Evolutionary conservation across 2,329 filamentous ascomycete genomes (phyloP).

Genomic region (Alternaria viburni): DNA sequence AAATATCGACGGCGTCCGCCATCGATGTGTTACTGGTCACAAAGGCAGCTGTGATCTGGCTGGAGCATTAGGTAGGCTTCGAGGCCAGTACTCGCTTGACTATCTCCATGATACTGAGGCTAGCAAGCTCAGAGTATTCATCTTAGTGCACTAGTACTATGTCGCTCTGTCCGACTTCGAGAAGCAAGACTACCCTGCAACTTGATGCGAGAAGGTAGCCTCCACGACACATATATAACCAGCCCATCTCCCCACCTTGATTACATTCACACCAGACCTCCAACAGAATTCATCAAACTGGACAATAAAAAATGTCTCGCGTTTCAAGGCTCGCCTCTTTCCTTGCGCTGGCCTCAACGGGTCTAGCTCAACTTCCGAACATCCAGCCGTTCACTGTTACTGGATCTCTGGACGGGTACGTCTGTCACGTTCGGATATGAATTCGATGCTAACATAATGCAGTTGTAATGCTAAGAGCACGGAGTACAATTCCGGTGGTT

Average conservation of each 20-base stretch:
- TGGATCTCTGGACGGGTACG: conserved; percentile 39
- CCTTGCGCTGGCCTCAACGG: conserved; percentile 25
- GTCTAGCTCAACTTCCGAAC: conserved; percentile 28
- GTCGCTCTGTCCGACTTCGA: background rate
- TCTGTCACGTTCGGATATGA: background rate
- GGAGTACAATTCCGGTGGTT: conserved; percentile 55
- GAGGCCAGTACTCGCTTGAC: conserved; percentile 8
- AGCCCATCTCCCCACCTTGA: background rate
- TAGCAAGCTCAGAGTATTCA: background rate
- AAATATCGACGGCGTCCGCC: conserved; percentile 31
- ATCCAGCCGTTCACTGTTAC: conserved; percentile 35
- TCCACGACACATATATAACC: conserved; percentile 17
- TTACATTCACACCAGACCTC: conserved; percentile 1
- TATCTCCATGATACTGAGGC: background rate
- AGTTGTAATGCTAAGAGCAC: conserved; percentile 28
- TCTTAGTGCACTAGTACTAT: background rate
- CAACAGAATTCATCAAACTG: background rate
- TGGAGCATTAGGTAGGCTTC: conserved; percentile 4
- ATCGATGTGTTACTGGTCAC: conserved; percentile 3
- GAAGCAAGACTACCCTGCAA: background rate
- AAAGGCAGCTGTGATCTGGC: background rate
- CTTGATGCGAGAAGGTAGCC: background rate
- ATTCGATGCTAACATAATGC: background rate
- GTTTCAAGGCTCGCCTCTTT: conserved; percentile 19
- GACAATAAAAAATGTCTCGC: conserved; percentile 24